Percentiles rank a stretch among this genome's conserved stretches.
Conservation (phyloP, 768 basidiomycete genomes). For the Tylopilus felleus region DNA sequence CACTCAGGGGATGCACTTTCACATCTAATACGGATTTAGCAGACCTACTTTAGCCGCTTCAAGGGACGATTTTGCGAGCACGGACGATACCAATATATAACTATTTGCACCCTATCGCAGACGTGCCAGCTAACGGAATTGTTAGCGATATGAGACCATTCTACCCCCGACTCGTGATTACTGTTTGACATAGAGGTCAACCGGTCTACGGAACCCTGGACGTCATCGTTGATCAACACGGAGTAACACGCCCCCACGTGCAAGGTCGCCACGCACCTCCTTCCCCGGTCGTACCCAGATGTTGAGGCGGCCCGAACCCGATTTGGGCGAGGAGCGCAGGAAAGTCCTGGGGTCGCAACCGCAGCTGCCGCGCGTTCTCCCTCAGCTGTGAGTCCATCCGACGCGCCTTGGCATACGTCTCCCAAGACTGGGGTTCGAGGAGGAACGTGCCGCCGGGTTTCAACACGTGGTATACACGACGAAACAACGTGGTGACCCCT, state of each 20-base stretch:
- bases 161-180: not conserved
- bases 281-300: conserved; percentile 56
- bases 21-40: conserved; percentile 2
- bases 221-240: conserved; percentile 1
- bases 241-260: too few relatives aligned
- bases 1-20: not conserved
- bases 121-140: too few relatives aligned
- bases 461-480: conserved; percentile 53
- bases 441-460: conserved; percentile 65
- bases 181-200: conserved; percentile 59
- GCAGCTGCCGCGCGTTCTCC: conserved; percentile 54
- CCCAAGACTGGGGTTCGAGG: conserved; percentile 84
- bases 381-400: conserved; percentile 63
- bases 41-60: not conserved
- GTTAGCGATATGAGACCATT: too few relatives aligned
- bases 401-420: conserved; percentile 74
- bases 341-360: conserved; percentile 65
- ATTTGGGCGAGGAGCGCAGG: conserved; percentile 44
- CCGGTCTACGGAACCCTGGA: conserved; percentile 34
- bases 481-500: conserved; percentile 67
- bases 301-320: conserved; percentile 54
- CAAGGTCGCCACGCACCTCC: conserved; percentile 46
- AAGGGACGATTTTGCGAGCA: not conserved
- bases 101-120: not conserved
- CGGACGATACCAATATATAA: not conserved